phyloP scores from a whole-genome alignment of 768 basidiomycete genomes.

The Termitomyces sp. region DNA sequence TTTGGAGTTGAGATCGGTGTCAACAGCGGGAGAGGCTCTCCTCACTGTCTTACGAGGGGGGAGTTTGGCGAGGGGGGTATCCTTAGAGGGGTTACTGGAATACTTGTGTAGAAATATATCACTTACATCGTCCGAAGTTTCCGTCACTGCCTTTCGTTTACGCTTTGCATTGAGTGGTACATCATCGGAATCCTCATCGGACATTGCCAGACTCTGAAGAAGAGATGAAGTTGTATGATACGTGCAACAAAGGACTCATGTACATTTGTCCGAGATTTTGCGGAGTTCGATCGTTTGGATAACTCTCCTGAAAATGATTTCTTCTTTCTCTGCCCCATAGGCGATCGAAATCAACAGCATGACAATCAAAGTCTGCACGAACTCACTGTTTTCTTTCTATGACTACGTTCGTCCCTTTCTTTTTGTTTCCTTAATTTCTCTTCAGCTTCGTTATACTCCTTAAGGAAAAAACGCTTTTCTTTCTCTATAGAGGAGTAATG shows the following conservation, averaged over 20 bases:
- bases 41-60: conserved; percentile 7
- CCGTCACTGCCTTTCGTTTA: neutral
- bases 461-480: conserved; percentile 32
- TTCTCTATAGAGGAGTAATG: conserved; percentile 19
- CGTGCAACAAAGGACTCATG: neutral
- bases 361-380: neutral
- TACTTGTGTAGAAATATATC: neutral
- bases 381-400: conserved; percentile 12
- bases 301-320: neutral
- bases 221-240: neutral
- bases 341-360: neutral
- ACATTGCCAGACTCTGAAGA: conserved; percentile 8
- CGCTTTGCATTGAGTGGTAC: conserved; percentile 10
- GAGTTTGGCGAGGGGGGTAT: conserved; percentile 1
- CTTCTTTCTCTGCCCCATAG: conserved; percentile 1
- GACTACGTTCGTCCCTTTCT: conserved; percentile 16
- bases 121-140: conserved; percentile 12
- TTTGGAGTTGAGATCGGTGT: neutral
- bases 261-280: conserved; percentile 6
- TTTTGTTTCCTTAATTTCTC: conserved; percentile 14
- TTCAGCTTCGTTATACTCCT: conserved; percentile 21
- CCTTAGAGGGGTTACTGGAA: neutral
- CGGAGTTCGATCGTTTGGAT: neutral
- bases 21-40: neutral
- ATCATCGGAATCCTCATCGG: conserved; percentile 10